phyloP scores from a whole-genome alignment of 768 basidiomycete genomes.

The Xerocomus potaroensis region DNA sequence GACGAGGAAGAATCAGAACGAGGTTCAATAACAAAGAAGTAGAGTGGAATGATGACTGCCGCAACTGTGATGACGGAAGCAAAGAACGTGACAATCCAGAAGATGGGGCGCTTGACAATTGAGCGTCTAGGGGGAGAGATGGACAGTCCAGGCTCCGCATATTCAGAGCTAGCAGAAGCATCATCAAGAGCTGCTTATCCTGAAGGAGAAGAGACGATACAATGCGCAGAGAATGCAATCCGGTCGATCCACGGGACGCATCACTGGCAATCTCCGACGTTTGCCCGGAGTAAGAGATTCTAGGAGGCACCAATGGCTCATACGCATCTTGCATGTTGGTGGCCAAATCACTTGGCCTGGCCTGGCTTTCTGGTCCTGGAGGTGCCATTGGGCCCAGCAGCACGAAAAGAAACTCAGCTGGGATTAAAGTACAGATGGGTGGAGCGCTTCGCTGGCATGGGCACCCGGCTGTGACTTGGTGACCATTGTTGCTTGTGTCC shows the following conservation, averaged over 20 bases:
- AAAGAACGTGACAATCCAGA: conserved; percentile 28
- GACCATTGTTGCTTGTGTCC: too few relatives aligned
- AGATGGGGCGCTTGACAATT: conserved; percentile 17
- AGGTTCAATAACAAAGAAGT: conserved; percentile 28
- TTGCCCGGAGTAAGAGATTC: conserved; percentile 26
- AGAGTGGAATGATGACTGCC: conserved; percentile 42
- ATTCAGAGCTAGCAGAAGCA: conserved; percentile 1
- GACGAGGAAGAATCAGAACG: conserved; percentile 12
- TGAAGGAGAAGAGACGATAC: conserved; percentile 23
- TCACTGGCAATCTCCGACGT: conserved; percentile 11
- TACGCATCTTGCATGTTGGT: conserved; percentile 11
- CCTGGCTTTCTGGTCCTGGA: conserved; percentile 18
- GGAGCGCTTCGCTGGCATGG: not conserved
- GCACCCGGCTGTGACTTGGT: too few relatives aligned
- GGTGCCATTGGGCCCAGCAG: conserved; percentile 2
- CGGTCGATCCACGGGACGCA: conserved; percentile 23
- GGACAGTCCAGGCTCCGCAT: not conserved
- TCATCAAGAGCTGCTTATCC: conserved; percentile 15
- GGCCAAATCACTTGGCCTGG: conserved; percentile 8
- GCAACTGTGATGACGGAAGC: conserved; percentile 30
- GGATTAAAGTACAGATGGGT: not conserved
- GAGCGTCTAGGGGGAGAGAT: conserved; percentile 13
- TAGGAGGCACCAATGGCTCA: conserved; percentile 15
- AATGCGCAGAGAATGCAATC: conserved; percentile 18
- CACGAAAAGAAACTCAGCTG: not conserved